Conservation (phyloP, 768 basidiomycete species). For the Macrolepiota fuliginosa region DNA sequence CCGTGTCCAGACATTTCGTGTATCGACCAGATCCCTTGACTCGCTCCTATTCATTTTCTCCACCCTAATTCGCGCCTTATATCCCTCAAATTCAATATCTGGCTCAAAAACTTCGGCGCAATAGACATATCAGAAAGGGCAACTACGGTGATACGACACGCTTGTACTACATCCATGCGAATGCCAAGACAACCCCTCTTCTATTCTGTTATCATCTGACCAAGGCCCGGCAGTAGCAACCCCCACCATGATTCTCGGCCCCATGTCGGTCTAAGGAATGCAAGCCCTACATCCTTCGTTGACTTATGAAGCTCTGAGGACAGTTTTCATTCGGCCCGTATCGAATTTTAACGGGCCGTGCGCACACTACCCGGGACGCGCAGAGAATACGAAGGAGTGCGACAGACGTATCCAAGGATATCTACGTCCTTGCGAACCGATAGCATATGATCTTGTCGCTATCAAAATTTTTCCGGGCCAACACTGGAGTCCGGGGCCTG, state of each 20-base stretch:
- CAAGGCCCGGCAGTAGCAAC: background rate
- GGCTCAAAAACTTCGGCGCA: background rate
- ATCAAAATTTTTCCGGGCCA: constrained; percentile 8
- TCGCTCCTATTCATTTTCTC: too few species aligned
- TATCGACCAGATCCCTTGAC: too few species aligned
- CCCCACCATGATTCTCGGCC: background rate
- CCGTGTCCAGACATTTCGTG: too few species aligned
- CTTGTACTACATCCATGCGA: too few species aligned
- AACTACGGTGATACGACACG: too few species aligned
- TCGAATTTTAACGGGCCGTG: background rate
- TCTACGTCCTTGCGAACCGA: background rate
- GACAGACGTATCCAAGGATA: background rate
- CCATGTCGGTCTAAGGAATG: background rate
- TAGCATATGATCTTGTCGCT: constrained; percentile 2
- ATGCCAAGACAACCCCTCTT: too few species aligned
- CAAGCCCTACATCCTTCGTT: background rate
- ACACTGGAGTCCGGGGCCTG: background rate
- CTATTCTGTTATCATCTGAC: background rate
- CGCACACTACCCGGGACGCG: background rate
- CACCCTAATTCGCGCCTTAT: background rate
- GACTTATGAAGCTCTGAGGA: background rate
- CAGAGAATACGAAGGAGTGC: background rate
- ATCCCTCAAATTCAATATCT: background rate
- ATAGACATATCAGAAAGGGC: background rate
- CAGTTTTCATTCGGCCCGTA: background rate